Evolutionary conservation across 225 moss, liverwort and hornwort genomes (phyloP).

Genomic region (Pseudisothecium myosuroides): DNA sequence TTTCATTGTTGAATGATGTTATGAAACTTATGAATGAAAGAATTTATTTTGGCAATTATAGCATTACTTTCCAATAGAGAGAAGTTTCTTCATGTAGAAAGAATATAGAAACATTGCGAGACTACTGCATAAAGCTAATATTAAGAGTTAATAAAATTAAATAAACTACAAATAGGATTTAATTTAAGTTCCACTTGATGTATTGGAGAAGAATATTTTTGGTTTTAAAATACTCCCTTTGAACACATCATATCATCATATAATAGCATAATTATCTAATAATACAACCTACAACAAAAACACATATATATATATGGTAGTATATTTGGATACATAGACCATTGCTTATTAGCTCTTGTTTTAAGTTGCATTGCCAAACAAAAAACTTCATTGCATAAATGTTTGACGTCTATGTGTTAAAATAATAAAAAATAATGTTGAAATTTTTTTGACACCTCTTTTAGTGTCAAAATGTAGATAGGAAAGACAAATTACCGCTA

Average conservation of each 20-base stretch:
- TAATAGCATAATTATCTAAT: not conserved
- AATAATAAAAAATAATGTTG: not conserved
- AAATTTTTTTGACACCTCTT: no score
- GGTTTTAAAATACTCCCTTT: not conserved
- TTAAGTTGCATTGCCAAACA: not conserved
- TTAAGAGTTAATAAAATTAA: not conserved
- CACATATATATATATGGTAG: fast-evolving
- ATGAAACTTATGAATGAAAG: not conserved
- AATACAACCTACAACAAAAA: not conserved
- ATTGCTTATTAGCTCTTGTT: not conserved
- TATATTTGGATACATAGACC: not conserved
- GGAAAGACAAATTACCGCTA: not conserved
- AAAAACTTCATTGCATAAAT: not conserved
- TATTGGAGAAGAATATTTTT: fast-evolving
- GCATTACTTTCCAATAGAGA: not conserved
- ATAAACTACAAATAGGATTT: not conserved
- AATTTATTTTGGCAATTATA: not conserved
- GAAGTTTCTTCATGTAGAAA: fast-evolving
- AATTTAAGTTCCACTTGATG: not conserved
- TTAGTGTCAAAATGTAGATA: no score
- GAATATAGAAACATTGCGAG: not conserved
- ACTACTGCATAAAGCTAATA: not conserved
- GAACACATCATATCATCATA: not conserved
- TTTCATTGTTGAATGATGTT: not conserved
- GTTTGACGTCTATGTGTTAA: not conserved